Conservation (phyloP, 2,329 filamentous ascomycete genomes). For the Pseudodiploospora longispora region DNA sequence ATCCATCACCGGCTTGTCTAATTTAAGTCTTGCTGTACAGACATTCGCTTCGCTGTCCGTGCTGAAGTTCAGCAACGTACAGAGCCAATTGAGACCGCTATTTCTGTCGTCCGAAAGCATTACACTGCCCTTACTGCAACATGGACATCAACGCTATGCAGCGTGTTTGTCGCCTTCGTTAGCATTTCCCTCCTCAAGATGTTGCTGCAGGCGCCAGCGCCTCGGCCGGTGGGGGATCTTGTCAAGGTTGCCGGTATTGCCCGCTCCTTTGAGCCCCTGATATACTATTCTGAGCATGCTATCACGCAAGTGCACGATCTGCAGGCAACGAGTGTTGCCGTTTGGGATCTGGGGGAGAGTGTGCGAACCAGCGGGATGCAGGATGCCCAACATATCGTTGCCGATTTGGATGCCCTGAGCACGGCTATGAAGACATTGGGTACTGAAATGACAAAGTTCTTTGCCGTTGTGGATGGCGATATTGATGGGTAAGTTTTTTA, state of each 20-base stretch:
- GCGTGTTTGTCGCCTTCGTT: slow-evolving; percentile 53
- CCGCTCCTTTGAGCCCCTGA: slow-evolving; percentile 85
- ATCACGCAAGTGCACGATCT: slow-evolving; percentile 78
- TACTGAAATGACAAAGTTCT: slow-evolving; percentile 82
- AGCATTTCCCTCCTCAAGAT: slow-evolving; percentile 57
- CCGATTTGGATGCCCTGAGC: slow-evolving; percentile 75
- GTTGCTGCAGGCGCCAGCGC: slow-evolving; percentile 58
- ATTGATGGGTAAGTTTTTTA: slow-evolving; percentile 61
- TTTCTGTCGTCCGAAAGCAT: slow-evolving; percentile 54
- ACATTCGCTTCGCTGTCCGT: slow-evolving; percentile 79
- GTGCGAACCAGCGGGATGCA: slow-evolving; percentile 87
- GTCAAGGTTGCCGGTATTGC: slow-evolving; percentile 86
- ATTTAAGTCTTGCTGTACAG: slow-evolving; percentile 35
- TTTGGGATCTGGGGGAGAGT: slow-evolving; percentile 91
- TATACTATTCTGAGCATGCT: slow-evolving; percentile 89
- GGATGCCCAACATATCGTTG: slow-evolving; percentile 76
- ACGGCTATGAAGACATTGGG: slow-evolving; percentile 79
- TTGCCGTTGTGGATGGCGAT: slow-evolving; percentile 86
- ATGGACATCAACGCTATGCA: slow-evolving; percentile 57
- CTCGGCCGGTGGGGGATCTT: slow-evolving; percentile 50
- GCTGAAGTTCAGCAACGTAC: slow-evolving; percentile 83
- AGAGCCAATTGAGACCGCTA: slow-evolving; percentile 69
- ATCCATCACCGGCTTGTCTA: not conserved
- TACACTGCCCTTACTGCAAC: slow-evolving; percentile 58
- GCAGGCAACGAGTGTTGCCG: slow-evolving; percentile 84